Percentiles rank a stretch among this genome's conserved stretches.
phyloP scores from a whole-genome alignment of 2,329 filamentous ascomycete species.

The Pseudonectria foliicola region DNA sequence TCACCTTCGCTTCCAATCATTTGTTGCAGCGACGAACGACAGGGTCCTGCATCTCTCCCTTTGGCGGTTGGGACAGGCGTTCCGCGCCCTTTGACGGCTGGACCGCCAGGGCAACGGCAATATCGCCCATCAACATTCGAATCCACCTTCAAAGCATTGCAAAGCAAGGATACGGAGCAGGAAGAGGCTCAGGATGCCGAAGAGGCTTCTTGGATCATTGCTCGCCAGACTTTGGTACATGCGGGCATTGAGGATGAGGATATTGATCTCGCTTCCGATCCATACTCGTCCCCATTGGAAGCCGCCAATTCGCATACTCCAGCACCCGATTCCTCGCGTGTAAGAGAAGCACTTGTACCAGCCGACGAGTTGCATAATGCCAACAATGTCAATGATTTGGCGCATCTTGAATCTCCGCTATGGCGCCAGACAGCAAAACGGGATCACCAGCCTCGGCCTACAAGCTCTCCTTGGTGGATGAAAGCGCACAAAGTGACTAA shows the following conservation, averaged over 20 bases:
- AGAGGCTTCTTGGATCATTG: conserved; percentile 15
- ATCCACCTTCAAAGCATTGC: conserved; percentile 27
- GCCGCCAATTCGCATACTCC: conserved; percentile 2
- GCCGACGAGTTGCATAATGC: no score
- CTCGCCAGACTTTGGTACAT: conserved; percentile 15
- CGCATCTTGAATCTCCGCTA: no score
- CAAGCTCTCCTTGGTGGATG: no score
- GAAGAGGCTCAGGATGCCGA: conserved; percentile 20
- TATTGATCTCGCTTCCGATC: conserved; percentile 6
- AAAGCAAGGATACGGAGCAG: conserved; percentile 18
- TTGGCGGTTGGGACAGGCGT: conserved; percentile 31
- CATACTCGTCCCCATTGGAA: conserved; percentile 3
- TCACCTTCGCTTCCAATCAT: conserved; percentile 3
- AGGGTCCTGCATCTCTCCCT: conserved; percentile 12
- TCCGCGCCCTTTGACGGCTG: conserved; percentile 46
- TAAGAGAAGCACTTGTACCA: no score
- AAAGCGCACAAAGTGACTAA: no score
- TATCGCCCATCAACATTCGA: conserved; percentile 39
- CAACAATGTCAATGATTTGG: no score
- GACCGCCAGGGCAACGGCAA: conserved; percentile 47
- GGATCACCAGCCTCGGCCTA: no score
- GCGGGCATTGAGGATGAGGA: conserved; percentile 18
- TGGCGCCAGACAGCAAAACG: no score
- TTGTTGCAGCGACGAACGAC: conserved; percentile 9
- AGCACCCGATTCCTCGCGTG: conserved; percentile 1